Evolutionary conservation across 495 filamentous ascomycete species (phyloP).

Genomic region (Tuber brumale): DNA sequence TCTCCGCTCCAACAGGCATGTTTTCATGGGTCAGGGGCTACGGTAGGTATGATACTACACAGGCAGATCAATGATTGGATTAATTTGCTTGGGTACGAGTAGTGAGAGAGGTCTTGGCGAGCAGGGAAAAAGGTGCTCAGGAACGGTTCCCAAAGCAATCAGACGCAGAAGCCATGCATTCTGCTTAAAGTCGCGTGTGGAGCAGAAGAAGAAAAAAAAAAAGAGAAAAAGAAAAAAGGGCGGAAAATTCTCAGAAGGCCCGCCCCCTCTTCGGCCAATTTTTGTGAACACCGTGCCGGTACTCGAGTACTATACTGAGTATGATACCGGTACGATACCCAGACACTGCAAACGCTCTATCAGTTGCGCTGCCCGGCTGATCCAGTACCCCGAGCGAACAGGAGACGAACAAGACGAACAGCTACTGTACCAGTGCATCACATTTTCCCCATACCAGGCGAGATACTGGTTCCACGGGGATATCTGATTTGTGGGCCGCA

Average conservation of each 20-base stretch:
- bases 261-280: no score
- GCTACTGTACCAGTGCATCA: not conserved
- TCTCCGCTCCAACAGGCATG: no score
- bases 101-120: slow-evolving; percentile 8
- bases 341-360: no score
- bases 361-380: no score
- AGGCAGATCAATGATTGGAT: not conserved
- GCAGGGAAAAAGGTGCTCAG: slow-evolving; percentile 31
- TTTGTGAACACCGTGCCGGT: no score
- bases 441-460: not conserved
- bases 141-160: slow-evolving; percentile 28
- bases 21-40: no score
- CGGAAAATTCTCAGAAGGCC: no score
- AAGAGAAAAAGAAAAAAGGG: not conserved
- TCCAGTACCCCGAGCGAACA: no score
- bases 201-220: not conserved
- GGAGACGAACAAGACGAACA: no score
- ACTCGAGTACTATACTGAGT: no score
- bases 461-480: not conserved
- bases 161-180: slow-evolving; percentile 24
- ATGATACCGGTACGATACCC: no score
- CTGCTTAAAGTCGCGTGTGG: slow-evolving; percentile 9
- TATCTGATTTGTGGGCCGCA: not conserved
- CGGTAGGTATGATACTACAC: no score
- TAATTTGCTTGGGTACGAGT: not conserved